Base-by-base conservation (phyloP, 805 yeast species). In the Starmerella potacharoeniae region DNA sequence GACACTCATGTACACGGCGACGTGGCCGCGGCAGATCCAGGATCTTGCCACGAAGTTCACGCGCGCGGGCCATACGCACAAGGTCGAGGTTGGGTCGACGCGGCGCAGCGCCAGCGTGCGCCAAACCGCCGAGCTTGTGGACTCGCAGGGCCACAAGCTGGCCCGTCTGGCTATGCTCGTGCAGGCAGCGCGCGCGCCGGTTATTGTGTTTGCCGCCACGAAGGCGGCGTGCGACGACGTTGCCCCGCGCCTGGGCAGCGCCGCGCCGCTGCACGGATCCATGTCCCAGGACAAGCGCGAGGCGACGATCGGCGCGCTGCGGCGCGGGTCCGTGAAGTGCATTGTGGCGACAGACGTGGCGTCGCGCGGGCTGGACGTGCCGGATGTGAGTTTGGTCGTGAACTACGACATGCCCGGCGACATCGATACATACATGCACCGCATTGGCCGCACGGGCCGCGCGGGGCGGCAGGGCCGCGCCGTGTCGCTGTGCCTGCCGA, bases 391-490 rank as follows among this genome's bases (percentile, higher is more conserved):
- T 0, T 67, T 90, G 37, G 97, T 91, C 9, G 68, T 93, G 22
- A 93, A 91, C 67, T 90, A 77, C 65, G 96, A 91, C 62, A 83
- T 90, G 90, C 72, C 89, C 9, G 78, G 75, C 58, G 74, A 75
- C 36, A 78, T 89, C 46, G 96, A 89, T 59, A 90, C 84, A 56
- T 91, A 89, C 63, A 79, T 91, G 17, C 98, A 91, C 69, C 77
- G 97, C 65, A 84, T 91, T 51, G 98, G 98, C 55, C 81, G 98
- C 71, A 91, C 98, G 0, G 98, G 97, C 40, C 79, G 98, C 68
- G 97, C 96, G 0, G 97, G 97, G 0, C 80, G 78, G 48, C 66
- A 66, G 6, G 98, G 98, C 46, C 73, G 77, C 9, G 84, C 96
- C 5, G 73, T 82, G 11, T 84, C 96, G 0, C 85, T 86, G 60